Evolutionary conservation across 2,329 filamentous ascomycete genomes (phyloP).

Genomic region (Arthrinium puccinioides): DNA sequence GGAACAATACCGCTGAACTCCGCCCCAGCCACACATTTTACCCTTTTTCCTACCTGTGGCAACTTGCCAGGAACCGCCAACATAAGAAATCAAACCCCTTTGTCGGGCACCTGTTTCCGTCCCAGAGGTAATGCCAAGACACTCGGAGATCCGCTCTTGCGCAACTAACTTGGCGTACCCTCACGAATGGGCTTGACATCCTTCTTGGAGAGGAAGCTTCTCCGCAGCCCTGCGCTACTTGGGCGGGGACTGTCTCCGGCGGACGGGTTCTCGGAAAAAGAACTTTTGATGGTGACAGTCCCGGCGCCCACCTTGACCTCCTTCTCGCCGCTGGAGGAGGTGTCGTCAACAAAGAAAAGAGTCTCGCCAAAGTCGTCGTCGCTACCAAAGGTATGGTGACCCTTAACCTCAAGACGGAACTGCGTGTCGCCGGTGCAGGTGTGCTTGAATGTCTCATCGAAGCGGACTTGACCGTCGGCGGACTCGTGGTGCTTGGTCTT

Average conservation of each 20-base stretch:
- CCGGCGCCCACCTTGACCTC: conserved; percentile 67
- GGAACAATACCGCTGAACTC: no score
- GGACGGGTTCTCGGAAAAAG: conserved; percentile 47
- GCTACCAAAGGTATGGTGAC: conserved; percentile 76
- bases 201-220: conserved; percentile 49
- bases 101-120: no score
- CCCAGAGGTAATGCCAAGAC: no score
- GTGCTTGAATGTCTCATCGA: conserved; percentile 73
- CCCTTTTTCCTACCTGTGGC: no score
- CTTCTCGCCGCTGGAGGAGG: conserved; percentile 60
- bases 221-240: conserved; percentile 39
- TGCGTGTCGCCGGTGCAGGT: conserved; percentile 73
- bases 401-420: conserved; percentile 81
- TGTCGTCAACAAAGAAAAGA: conserved; percentile 88
- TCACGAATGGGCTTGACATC: conserved; percentile 38
- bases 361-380: conserved; percentile 80
- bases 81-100: no score
- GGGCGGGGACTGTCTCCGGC: conserved; percentile 31
- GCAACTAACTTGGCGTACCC: conserved; percentile 23
- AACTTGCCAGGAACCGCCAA: no score
- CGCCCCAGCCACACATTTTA: no score
- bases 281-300: conserved; percentile 65
- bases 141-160: conserved; percentile 3
- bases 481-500: conserved; percentile 91
- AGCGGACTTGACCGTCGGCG: conserved; percentile 55